Evolutionary conservation across 2,329 filamentous ascomycete genomes (phyloP), one percentile per base, ranked within the genome.

Genomic region (Cladosporium sp.): DNA sequence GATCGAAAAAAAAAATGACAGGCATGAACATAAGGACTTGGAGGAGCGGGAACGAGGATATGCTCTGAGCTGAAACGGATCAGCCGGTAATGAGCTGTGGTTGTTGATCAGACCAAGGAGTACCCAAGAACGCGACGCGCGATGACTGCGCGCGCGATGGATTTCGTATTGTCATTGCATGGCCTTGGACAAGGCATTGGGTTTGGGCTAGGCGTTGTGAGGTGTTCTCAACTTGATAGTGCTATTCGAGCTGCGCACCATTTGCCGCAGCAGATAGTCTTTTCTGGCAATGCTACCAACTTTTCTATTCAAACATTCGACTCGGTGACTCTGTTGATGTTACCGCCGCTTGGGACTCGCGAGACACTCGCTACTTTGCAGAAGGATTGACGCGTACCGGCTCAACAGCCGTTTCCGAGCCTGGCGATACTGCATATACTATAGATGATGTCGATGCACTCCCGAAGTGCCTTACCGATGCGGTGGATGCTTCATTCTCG

Each of bases 141-240:
- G n/a, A 32, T 10, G 24, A 24, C 34, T 36, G 57, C 36, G 57
- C 57, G 57, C 57, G 38, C 57, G 57, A 59, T 7, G 57, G 57
- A 47, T 44, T 59, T 59, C 38, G 36, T 30, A 44, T 44, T 59
- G 57, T 41, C 57, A 44, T 30, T 58, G 55, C 55, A 58, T 58
- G 34, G 55, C 32, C 55, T 58, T 58, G 55, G 55, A 58, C 55
- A 58, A 58, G 55, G 55, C 55, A 58, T 58, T 58, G 34, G 55
- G 34, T 38, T 41, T 32, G 14, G 55, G 55, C 55, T 58, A 41
- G 55, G 55, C 55, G 55, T 58, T 58, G 14, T 58, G 11, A 38
- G 0, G 55, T n/a, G n/a, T 26, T 41, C 32, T 58, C 34, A 14
- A 58, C 10, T 58, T 58, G 55, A 28, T 41, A 58, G 55, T 58